These are phyloP conservation scores for Keithomyces neogunnii DNA, from an alignment of 2,329 filamentous ascomycete species.

Conservation along the genomic window DNA sequence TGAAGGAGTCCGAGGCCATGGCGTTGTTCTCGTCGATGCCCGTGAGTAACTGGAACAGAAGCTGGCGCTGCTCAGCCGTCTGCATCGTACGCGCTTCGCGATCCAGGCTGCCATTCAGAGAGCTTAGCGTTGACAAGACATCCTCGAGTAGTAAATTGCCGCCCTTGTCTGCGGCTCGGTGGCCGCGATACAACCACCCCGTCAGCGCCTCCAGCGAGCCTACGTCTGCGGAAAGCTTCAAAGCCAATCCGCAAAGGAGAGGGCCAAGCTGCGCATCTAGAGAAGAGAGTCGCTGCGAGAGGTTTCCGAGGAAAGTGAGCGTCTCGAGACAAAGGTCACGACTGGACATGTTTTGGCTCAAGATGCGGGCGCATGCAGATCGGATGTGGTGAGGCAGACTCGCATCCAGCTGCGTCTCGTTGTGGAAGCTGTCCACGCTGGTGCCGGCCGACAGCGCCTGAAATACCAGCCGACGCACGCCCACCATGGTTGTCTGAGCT, in stretches of 20 bases:
- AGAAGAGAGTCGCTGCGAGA: constrained; percentile 24
- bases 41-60: constrained; percentile 20
- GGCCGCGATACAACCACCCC: constrained; percentile 17
- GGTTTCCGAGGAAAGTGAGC: constrained; percentile 32
- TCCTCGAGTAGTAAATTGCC: constrained; percentile 11
- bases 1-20: constrained; percentile 16
- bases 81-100: background rate
- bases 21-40: constrained; percentile 16
- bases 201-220: constrained; percentile 14
- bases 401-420: background rate
- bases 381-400: constrained; percentile 15
- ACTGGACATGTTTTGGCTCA: constrained; percentile 6
- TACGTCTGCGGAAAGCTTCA: constrained; percentile 21
- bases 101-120: constrained; percentile 7
- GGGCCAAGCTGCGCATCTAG: constrained; percentile 15
- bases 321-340: constrained; percentile 10
- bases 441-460: constrained; percentile 16
- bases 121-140: constrained; percentile 12
- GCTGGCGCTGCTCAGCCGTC: constrained; percentile 11
- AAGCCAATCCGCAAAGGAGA: constrained; percentile 20
- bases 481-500: constrained; percentile 16
- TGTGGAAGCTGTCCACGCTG: constrained; percentile 12
- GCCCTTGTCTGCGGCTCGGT: constrained; percentile 3
- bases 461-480: constrained; percentile 23
- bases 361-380: constrained; percentile 14